phyloP scores from a whole-genome alignment of 768 basidiomycete genomes.

The Rhizopogon rudus region DNA sequence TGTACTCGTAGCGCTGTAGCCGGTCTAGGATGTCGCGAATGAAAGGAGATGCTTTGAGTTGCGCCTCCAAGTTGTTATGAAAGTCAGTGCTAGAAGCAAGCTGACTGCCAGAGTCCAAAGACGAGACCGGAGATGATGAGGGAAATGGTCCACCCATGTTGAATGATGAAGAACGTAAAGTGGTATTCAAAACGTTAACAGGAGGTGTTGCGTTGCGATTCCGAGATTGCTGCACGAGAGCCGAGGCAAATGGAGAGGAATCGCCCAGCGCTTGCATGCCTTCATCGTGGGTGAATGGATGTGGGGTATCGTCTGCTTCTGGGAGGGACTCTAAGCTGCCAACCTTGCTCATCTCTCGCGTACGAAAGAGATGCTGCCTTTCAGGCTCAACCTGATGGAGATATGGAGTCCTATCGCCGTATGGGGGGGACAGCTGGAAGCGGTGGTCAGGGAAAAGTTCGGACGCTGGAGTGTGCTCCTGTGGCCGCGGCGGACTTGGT shows the following conservation, averaged over 20 bases:
- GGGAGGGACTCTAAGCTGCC: constrained; percentile 48
- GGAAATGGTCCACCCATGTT: constrained; percentile 41
- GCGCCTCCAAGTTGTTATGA: constrained; percentile 55
- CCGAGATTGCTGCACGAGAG: constrained; percentile 32
- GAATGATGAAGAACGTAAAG: constrained; percentile 37
- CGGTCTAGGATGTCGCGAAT: constrained; percentile 76
- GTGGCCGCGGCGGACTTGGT: constrained; percentile 47
- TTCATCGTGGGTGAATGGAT: constrained; percentile 24
- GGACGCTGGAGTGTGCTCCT: constrained; percentile 24
- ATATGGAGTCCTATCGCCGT: constrained; percentile 43
- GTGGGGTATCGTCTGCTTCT: constrained; percentile 51
- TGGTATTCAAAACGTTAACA: constrained; percentile 28
- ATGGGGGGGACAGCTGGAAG: constrained; percentile 32
- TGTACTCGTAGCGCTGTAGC: constrained; percentile 63
- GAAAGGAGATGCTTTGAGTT: constrained; percentile 70
- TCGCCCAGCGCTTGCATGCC: constrained; percentile 20
- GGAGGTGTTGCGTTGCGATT: constrained; percentile 44
- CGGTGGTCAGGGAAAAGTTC: constrained; percentile 20
- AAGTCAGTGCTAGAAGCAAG: constrained; percentile 46
- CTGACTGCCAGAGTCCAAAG: constrained; percentile 69
- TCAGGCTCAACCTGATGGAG: constrained; percentile 42
- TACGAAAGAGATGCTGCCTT: constrained; percentile 35
- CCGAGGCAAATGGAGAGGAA: constrained; percentile 34
- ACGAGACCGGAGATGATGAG: constrained; percentile 76
- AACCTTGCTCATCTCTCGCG: constrained; percentile 45